Evolutionary conservation across 169 alveolate species (phyloP), one percentile per base, ranked within the genome.

Genomic region (Plasmodium inui): DNA sequence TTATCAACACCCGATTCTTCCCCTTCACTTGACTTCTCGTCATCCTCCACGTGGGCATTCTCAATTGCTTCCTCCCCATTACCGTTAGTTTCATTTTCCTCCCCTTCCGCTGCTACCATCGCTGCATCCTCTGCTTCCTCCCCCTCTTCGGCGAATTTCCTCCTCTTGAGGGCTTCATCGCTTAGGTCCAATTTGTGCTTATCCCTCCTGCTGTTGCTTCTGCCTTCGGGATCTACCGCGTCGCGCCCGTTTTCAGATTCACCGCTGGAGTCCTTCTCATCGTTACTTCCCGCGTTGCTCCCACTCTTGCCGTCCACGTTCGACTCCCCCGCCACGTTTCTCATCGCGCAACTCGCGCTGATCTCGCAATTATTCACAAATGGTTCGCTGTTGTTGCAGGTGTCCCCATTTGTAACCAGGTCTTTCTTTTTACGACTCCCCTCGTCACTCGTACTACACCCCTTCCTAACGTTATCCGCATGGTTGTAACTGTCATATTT

Each of bases 1-100:
- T 95, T 82, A 32, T 84, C 70, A 10, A 10, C 37, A 22, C 79
- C 93, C 50, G 85, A 76, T 34, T 44, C 57, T 34, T 34, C 57
- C 8, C 76, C 83, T 44, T 84, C 85, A 41, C 73, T 83, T n/a
- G 30, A 9, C 14, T 22, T 93, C 67, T 22, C 74, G 4, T 81
- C 71, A 50, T 61, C 50, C 22, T 46, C 67, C 73, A 22, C 57
- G 10, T 83, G 71, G 71, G 71, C 46, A 7, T 79, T n/a, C 32
- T 57, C 90, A 3, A 14, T 28, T 7, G 19, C 19, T 76, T 34
- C 74, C 6, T 3, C 72, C 9, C 1, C 74, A n/a, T n/a, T n/a
- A n/a, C n/a, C n/a, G n/a, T 53, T 34, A 19, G 0, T 12, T 78
- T 78, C 19, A 34, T 34, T 53, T 22, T 81, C 88, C 32, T 3